Evolutionary conservation across 495 filamentous ascomycete species (phyloP).

Genomic region (Aspergillus haitiensis): DNA sequence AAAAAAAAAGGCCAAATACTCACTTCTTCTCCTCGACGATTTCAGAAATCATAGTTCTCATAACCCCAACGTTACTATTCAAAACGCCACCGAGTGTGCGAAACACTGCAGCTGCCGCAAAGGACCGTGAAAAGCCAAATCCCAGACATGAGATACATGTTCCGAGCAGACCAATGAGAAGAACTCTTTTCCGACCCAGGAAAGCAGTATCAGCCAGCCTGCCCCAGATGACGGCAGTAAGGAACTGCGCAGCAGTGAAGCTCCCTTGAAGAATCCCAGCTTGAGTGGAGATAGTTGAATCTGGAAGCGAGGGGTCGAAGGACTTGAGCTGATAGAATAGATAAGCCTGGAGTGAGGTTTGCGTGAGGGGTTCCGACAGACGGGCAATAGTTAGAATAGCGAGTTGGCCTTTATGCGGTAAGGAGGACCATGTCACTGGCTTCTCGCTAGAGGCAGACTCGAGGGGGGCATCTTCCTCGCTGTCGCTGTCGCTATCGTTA

Average conservation of each 20-base stretch:
- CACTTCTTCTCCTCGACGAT: conserved; percentile 69
- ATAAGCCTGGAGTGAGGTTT: conserved; percentile 73
- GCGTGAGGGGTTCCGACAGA: conserved; percentile 75
- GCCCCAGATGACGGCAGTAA: conserved; percentile 80
- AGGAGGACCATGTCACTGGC: conserved; percentile 63
- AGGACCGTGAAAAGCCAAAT: conserved; percentile 75
- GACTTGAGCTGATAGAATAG: conserved; percentile 74
- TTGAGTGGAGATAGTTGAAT: conserved; percentile 70
- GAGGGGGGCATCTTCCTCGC: conserved; percentile 14
- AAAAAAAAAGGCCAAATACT: conserved; percentile 1
- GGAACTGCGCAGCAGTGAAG: conserved; percentile 76
- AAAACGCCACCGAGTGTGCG: conserved; percentile 70
- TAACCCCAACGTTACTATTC: conserved; percentile 81
- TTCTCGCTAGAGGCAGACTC: conserved; percentile 33
- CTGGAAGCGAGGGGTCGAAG: conserved; percentile 61
- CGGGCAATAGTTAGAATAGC: conserved; percentile 71
- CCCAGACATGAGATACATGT: conserved; percentile 71
- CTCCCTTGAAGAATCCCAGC: conserved; percentile 73
- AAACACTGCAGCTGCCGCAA: conserved; percentile 67
- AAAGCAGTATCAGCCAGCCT: conserved; percentile 66
- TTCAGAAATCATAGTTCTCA: conserved; percentile 80
- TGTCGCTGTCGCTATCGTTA: conserved; percentile 22
- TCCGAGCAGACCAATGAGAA: conserved; percentile 72
- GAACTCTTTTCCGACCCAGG: conserved; percentile 73
- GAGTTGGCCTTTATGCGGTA: conserved; percentile 75